These are phyloP conservation scores for Fonsecaea pugnacius DNA, from an alignment of 2,329 filamentous ascomycete genomes.

Conservation along the genomic window DNA sequence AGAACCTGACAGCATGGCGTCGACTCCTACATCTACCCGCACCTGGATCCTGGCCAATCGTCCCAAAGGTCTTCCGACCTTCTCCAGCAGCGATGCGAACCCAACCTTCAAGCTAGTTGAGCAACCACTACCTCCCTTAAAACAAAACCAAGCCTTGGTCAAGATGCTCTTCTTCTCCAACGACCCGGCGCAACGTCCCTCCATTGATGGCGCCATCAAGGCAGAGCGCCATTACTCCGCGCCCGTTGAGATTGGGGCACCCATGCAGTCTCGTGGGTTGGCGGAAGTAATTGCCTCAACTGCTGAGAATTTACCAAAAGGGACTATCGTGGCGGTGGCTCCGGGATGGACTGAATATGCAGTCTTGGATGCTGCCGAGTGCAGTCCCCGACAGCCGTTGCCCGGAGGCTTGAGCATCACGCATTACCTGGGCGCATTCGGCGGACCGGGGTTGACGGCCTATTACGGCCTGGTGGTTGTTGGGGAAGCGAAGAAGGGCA, in stretches of 20 bases:
- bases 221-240: slow-evolving; percentile 52
- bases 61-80: slow-evolving; percentile 30
- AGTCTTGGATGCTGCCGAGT: slow-evolving; percentile 43
- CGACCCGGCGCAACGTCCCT: slow-evolving; percentile 58
- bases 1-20: slow-evolving; percentile 17
- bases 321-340: slow-evolving; percentile 43
- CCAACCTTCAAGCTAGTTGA: slow-evolving; percentile 32
- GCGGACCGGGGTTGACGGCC: slow-evolving; percentile 64
- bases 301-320: slow-evolving; percentile 40
- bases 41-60: slow-evolving; percentile 31
- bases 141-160: slow-evolving; percentile 51
- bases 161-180: slow-evolving; percentile 56
- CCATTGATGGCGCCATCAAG: slow-evolving; percentile 47
- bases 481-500: slow-evolving; percentile 68
- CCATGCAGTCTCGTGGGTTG: slow-evolving; percentile 47
- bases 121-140: slow-evolving; percentile 34
- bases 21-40: slow-evolving; percentile 27
- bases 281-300: slow-evolving; percentile 47
- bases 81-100: slow-evolving; percentile 15
- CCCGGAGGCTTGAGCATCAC: slow-evolving; percentile 32
- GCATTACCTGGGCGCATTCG: slow-evolving; percentile 50
- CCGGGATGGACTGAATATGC: slow-evolving; percentile 51
- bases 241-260: slow-evolving; percentile 49
- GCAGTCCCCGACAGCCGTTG: slow-evolving; percentile 13
- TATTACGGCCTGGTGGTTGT: slow-evolving; percentile 75